Evolutionary conservation across 768 basidiomycete species (phyloP), one percentile per base, ranked within the genome.

Genomic region (Mycena floridula): DNA sequence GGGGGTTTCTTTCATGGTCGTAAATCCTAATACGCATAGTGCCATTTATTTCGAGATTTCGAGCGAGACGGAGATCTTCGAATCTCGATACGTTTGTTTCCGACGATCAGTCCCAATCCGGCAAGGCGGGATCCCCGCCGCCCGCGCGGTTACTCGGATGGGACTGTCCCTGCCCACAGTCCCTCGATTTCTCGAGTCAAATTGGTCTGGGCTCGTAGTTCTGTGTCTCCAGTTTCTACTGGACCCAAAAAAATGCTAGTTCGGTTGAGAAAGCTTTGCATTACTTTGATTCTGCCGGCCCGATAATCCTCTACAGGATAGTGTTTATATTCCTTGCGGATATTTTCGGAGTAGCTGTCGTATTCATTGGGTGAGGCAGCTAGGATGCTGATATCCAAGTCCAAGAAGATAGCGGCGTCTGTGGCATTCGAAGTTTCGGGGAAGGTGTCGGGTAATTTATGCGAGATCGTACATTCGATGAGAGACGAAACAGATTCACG

Each of bases 351-450:
- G 13, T 54, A 54, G 21, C 26, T 45, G 15, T 36, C 45, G 36
- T 54, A 54, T 13, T 13, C 25, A 16, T 24, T 15, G 0, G 47
- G 37, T 39, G 41, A 40, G 16, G 42, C 50, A 23, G 45, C 50
- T 5, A 54, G 46, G 25, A 54, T 54, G 41, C 40, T 16, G 48
- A 54, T 49, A 42, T 54, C 53, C 30, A 54, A 42, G 25, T 54
- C 53, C 2, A 54, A 44, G 25, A 54, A 54, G 3, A 32, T 3
- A 3, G 50, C 48, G 8, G 44, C 46, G 9, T 54, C 40, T 1
- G 42, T 25, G 6, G 25, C 25, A 11, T 21, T 26, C n/a, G 51
- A 21, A 30, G 21, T 25, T 13, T 46, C 37, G 7, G 50, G 47
- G 13, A 49, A 38, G 4, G 16, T 28, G 18, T 38, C 38, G 7